Conservation (phyloP, 2,329 filamentous ascomycete genomes). For the Colletotrichum sp. region DNA sequence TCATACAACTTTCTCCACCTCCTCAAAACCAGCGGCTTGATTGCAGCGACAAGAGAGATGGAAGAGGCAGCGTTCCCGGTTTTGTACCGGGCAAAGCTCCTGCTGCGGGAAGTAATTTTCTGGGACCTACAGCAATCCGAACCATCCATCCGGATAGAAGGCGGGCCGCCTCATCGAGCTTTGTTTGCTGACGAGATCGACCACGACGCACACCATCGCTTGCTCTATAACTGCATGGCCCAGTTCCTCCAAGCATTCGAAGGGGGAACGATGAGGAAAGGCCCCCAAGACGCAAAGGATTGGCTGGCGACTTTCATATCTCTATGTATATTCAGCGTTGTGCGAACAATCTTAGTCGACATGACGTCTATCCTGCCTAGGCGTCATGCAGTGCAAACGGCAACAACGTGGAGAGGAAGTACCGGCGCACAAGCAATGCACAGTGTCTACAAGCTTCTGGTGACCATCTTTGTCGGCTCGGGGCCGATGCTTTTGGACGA, state of each 20-base stretch:
- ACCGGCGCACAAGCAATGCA: slow-evolving; percentile 40
- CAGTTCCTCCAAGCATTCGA: slow-evolving; percentile 61
- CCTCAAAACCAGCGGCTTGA: slow-evolving; percentile 51
- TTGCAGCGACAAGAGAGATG: slow-evolving; percentile 51
- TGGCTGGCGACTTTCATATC: slow-evolving; percentile 60
- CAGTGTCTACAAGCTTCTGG: slow-evolving; percentile 55
- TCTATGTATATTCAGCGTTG: slow-evolving; percentile 62
- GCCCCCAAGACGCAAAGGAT: slow-evolving; percentile 42
- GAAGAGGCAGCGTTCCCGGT: slow-evolving; percentile 55
- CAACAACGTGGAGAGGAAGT: slow-evolving; percentile 5
- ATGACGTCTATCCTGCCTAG: slow-evolving; percentile 35
- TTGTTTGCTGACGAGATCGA: slow-evolving; percentile 45
- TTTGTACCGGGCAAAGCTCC: slow-evolving; percentile 57
- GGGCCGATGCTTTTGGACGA: slow-evolving; percentile 50
- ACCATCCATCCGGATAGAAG: slow-evolving; percentile 43
- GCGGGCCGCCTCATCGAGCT: slow-evolving; percentile 22
- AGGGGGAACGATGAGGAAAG: slow-evolving; percentile 40
- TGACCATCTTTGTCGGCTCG: slow-evolving; percentile 50
- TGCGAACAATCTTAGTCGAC: slow-evolving; percentile 56
- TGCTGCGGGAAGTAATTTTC: slow-evolving; percentile 59
- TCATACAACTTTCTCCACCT: slow-evolving; percentile 58
- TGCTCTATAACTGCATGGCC: slow-evolving; percentile 54
- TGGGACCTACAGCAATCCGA: slow-evolving; percentile 56
- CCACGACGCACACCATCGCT: slow-evolving; percentile 48
- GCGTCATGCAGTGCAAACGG: slow-evolving; percentile 4